Base-by-base conservation (phyloP, 805 yeast species). In the Millerozyma miso region DNA sequence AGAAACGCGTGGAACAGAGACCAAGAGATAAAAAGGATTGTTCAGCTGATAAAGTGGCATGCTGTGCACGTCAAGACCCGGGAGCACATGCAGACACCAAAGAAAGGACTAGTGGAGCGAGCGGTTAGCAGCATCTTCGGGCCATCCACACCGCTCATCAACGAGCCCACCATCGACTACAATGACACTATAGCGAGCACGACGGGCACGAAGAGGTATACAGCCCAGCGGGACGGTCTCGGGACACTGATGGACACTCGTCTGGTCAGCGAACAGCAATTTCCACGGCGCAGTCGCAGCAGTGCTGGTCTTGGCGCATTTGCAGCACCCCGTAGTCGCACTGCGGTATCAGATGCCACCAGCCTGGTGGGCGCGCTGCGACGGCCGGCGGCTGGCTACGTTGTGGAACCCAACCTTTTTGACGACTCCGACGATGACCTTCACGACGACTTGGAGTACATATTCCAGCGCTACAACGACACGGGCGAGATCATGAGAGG, bases 141-240 rank as follows among this genome's bases (percentile, higher is more conserved):
- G 10, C 40, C 46, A 1, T 23, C 58, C 3, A 40, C 55, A 2
- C 55, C 60, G 5, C 45, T 63, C 33, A 47, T 52, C 16, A 63
- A 64, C 44, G 69, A 64, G 39, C 68, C 68, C 2, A 65, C 71
- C 3, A 56, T 64, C 5, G 67, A 63, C 44, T 65, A 64, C 46
- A 56, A 62, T 41, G 42, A 56, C 35, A 61, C 67, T 4, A 52
- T 58, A 37, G 13, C 15, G 13, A n/a, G 20, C n/a, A 37, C 17
- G 14, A 15, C 13, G 19, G 15, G 7, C 7, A 6, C 34, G 7
- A 15, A 13, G 5, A 15, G 17, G 34, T 7, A 7, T 32, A 32
- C 34, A 15, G 14, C 14, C 7, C 29, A 15, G 7, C 14, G 34
- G 7, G n/a, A 32, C 14, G 17, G 34, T 7, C 29, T 23, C 10